Evolutionary conservation across 2,329 filamentous ascomycete species (phyloP).

Genomic region (Microcyclosporella mali): DNA sequence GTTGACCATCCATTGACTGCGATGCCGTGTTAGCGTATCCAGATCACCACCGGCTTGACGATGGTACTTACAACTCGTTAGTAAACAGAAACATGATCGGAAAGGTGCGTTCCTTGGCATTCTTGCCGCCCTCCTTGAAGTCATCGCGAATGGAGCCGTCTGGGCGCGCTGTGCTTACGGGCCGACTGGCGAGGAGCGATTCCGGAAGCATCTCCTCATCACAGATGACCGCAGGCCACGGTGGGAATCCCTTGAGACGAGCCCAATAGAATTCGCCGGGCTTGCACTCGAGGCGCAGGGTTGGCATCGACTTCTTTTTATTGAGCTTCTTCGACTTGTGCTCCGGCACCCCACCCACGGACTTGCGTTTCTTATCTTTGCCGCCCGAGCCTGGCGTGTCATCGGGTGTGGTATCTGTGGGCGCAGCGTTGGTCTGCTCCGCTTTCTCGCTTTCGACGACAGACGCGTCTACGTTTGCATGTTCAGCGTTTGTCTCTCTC

Average conservation of each 20-base stretch:
- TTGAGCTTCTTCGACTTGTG: constrained; percentile 73
- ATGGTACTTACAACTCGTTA: constrained; percentile 90
- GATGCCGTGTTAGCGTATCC: constrained; percentile 1
- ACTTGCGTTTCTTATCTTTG: constrained; percentile 48
- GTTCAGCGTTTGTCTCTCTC: constrained; percentile 23
- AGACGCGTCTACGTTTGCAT: constrained; percentile 23
- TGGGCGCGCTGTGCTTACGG: constrained; percentile 71
- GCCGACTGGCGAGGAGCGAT: constrained; percentile 67
- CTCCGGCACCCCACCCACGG: constrained; percentile 56
- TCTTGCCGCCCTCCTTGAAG: constrained; percentile 81
- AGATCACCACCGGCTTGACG: too few species aligned
- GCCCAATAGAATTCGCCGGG: constrained; percentile 90
- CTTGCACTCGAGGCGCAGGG: constrained; percentile 65
- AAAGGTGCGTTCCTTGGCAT: constrained; percentile 76
- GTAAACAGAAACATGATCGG: constrained; percentile 92
- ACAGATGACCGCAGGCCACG: constrained; percentile 90
- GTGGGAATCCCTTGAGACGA: constrained; percentile 87
- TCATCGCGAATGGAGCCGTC: constrained; percentile 86
- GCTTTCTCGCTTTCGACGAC: constrained; percentile 18
- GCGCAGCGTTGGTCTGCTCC: constrained; percentile 18
- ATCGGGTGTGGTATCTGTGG: constrained; percentile 15
- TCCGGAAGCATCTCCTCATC: constrained; percentile 90
- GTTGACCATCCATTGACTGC: constrained; percentile 86
- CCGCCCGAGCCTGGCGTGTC: constrained; percentile 21
- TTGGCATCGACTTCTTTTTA: constrained; percentile 74